Conservation (phyloP, 257 asterid genomes). For the Pogostemon cablin region DNA sequence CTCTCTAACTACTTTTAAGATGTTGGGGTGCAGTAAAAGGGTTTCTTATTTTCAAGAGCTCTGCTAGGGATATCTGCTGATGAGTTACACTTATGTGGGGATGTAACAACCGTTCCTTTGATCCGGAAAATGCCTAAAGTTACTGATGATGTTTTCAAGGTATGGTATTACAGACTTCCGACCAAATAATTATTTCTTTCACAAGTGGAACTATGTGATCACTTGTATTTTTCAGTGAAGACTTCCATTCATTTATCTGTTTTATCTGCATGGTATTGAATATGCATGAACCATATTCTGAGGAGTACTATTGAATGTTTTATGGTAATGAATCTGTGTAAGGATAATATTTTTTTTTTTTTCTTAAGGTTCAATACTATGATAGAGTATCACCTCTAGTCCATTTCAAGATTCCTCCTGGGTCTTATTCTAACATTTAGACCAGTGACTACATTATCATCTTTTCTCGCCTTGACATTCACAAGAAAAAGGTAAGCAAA, state of each 20-base stretch:
- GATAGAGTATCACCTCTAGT: constrained; percentile 97
- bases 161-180: constrained; percentile 32
- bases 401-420: constrained; percentile 71
- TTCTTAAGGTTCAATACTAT: constrained; percentile 72
- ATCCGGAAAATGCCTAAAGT: constrained; percentile 81
- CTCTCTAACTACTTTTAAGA: constrained; percentile 41
- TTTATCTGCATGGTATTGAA: constrained; percentile 5
- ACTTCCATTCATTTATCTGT: not conserved
- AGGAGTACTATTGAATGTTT: not conserved
- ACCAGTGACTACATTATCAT: constrained; percentile 94
- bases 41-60: constrained; percentile 94
- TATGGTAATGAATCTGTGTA: constrained; percentile 9
- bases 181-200: constrained; percentile 1
- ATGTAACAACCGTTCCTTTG: constrained; percentile 90
- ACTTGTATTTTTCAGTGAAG: constrained; percentile 8
- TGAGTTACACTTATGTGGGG: constrained; percentile 97
- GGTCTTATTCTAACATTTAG: constrained; percentile 64
- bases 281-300: constrained; percentile 6
- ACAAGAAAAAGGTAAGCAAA: constrained; percentile 67
- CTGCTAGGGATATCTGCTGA: constrained; percentile 83
- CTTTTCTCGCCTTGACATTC: constrained; percentile 79
- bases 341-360: constrained; percentile 14
- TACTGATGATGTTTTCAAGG: constrained; percentile 78
- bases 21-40: constrained; percentile 85
- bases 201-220: not conserved